These are phyloP conservation scores for Pyrus betulifolia DNA, from an alignment of 306 rosid species.

Conservation along the genomic window DNA sequence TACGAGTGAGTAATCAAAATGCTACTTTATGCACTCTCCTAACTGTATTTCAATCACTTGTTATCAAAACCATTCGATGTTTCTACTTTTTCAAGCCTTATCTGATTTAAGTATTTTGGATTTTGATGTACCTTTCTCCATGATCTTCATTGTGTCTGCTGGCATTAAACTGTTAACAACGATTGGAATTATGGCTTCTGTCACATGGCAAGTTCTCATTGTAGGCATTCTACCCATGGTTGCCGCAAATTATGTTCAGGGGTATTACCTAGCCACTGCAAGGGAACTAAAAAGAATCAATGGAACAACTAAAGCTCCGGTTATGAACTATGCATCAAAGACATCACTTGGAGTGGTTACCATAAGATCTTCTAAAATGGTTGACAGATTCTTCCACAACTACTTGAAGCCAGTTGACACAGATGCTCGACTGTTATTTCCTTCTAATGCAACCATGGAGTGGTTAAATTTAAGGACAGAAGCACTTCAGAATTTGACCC, in stretches of 20 bases:
- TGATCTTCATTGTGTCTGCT: constrained; percentile 21
- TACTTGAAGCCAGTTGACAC: constrained; percentile 58
- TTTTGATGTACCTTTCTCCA: constrained; percentile 58
- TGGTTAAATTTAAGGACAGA: constrained; percentile 73
- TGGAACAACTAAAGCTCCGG: too few species aligned
- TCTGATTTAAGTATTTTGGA: constrained; percentile 80
- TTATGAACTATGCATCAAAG: constrained; percentile 68
- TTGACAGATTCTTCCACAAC: constrained; percentile 40
- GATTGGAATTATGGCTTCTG: constrained; percentile 47
- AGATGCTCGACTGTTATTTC: constrained; percentile 59
- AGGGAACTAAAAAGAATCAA: constrained; percentile 66
- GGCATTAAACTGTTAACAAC: constrained; percentile 25
- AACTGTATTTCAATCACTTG: background rate
- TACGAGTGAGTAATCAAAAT: constrained; percentile 43
- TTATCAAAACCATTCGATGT: background rate
- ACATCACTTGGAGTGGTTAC: constrained; percentile 79
- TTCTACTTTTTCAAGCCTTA: constrained; percentile 51
- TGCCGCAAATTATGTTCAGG: constrained; percentile 53
- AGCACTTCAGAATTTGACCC: constrained; percentile 60
- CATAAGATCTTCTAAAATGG: constrained; percentile 57
- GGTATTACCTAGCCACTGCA: constrained; percentile 65
- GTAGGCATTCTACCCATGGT: constrained; percentile 48
- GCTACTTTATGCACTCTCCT: background rate
- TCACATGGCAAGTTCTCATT: constrained; percentile 81
- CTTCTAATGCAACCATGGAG: constrained; percentile 55